A percentile compares a stretch with the other conserved stretches of the same genome.
phyloP scores from a whole-genome alignment of 306 rosid species.

The Acacia acuminata region DNA sequence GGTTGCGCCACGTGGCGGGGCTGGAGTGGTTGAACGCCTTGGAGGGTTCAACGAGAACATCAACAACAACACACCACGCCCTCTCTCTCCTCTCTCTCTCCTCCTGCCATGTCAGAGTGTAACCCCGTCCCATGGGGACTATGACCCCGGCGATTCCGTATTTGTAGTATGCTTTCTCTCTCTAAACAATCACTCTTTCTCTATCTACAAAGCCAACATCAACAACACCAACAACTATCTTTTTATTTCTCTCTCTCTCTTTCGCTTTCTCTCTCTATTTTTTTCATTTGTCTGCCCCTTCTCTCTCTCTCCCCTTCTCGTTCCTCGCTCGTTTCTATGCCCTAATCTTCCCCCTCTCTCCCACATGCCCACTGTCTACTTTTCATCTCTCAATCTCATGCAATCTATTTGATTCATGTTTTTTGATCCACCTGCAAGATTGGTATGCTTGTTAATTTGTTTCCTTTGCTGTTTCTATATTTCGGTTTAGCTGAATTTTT shows the following conservation, averaged over 20 bases:
- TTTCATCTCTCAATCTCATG: constrained; percentile 39
- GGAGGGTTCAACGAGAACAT: constrained; percentile 45
- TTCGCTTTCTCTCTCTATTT: constrained; percentile 70
- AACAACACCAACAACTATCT: constrained; percentile 48
- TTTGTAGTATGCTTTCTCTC: constrained; percentile 59
- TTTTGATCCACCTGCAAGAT: constrained; percentile 54
- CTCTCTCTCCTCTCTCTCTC: constrained; percentile 45
- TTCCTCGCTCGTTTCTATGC: constrained; percentile 60
- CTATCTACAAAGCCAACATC: constrained; percentile 37
- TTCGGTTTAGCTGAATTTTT: constrained; percentile 25
- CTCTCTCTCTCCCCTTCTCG: constrained; percentile 30
- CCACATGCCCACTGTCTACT: constrained; percentile 30
- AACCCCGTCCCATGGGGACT: constrained; percentile 64
- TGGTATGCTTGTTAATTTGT: constrained; percentile 58
- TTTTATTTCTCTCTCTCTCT: constrained; percentile 41
- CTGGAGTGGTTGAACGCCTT: constrained; percentile 39
- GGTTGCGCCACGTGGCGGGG: constrained; percentile 56
- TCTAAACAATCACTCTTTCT: constrained; percentile 41
- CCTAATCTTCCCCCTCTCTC: constrained; percentile 57
- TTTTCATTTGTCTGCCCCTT: constrained; percentile 51
- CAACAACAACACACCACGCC: constrained; percentile 37
- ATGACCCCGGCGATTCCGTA: constrained; percentile 94
- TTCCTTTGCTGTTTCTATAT: constrained; percentile 20
- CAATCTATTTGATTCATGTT: constrained; percentile 34
- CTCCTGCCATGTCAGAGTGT: constrained; percentile 93